Evolutionary conservation across 2,329 filamentous ascomycete genomes (phyloP).

Genomic region (Emericellopsis cladophorae): DNA sequence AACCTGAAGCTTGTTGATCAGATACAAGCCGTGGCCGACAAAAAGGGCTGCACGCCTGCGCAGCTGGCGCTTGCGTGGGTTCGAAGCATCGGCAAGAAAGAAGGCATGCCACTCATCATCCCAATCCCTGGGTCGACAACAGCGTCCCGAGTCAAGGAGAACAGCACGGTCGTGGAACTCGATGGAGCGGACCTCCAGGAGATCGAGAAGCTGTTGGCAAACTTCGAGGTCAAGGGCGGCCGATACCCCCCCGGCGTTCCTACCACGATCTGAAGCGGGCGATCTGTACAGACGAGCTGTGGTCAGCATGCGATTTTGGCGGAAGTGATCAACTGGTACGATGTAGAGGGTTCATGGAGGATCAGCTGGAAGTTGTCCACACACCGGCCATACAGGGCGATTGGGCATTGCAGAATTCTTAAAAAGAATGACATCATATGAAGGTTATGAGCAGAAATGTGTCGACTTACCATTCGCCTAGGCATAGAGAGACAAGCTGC

Average conservation of each 20-base stretch:
- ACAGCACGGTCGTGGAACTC: slow-evolving; percentile 35
- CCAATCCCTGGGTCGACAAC: slow-evolving; percentile 55
- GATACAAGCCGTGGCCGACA: slow-evolving; percentile 41
- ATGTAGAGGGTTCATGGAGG: neutral
- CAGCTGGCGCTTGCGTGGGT: slow-evolving; percentile 60
- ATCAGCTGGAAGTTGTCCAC: slow-evolving; percentile 5
- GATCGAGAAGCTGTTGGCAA: slow-evolving; percentile 34
- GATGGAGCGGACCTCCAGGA: slow-evolving; percentile 34
- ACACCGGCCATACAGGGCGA: slow-evolving; percentile 8
- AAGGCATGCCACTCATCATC: slow-evolving; percentile 44
- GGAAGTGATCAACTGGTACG: neutral
- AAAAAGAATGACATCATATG: slow-evolving; percentile 23
- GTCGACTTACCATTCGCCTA: neutral
- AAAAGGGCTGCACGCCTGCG: slow-evolving; percentile 45
- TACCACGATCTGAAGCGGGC: slow-evolving; percentile 20
- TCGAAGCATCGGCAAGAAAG: slow-evolving; percentile 30
- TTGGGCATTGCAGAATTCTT: slow-evolving; percentile 40
- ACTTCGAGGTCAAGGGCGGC: slow-evolving; percentile 31
- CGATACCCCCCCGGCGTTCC: slow-evolving; percentile 28
- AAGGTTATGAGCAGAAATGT: neutral
- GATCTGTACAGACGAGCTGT: neutral
- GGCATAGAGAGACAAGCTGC: neutral
- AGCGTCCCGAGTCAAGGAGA: slow-evolving; percentile 45
- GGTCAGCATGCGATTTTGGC: neutral
- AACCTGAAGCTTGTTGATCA: slow-evolving; percentile 50